phyloP scores from a whole-genome alignment of 2,329 filamentous ascomycete species.

The Fusarium incarnatum region DNA sequence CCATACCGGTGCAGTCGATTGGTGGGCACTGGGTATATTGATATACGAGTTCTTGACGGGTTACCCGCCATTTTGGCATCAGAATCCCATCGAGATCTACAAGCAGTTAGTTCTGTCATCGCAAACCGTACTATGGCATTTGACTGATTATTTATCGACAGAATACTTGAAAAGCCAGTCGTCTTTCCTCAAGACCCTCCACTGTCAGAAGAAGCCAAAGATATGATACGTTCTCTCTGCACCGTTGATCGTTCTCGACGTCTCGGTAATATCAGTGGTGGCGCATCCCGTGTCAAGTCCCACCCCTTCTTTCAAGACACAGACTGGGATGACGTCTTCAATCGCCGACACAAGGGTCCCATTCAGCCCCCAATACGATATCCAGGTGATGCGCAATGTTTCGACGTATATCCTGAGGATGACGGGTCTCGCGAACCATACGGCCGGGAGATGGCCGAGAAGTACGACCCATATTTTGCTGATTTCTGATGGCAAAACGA shows the following conservation, averaged over 20 bases:
- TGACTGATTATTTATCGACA: slow-evolving; percentile 48
- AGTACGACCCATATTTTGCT: slow-evolving; percentile 77
- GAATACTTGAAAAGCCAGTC: slow-evolving; percentile 83
- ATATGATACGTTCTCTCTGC: slow-evolving; percentile 81
- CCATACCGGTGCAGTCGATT: slow-evolving; percentile 81
- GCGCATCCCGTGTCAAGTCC: slow-evolving; percentile 76
- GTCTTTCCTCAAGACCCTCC: slow-evolving; percentile 75
- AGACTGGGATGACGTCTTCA: slow-evolving; percentile 79
- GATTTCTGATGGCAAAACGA: slow-evolving; percentile 63
- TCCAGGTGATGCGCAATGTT: slow-evolving; percentile 81
- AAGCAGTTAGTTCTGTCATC: slow-evolving; percentile 67
- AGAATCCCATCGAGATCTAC: slow-evolving; percentile 88
- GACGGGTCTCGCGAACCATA: slow-evolving; percentile 73
- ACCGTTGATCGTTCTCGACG: slow-evolving; percentile 82
- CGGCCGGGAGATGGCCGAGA: slow-evolving; percentile 73
- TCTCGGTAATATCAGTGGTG: slow-evolving; percentile 81
- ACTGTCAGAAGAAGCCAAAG: slow-evolving; percentile 76
- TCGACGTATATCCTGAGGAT: slow-evolving; percentile 85
- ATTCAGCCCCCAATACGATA: slow-evolving; percentile 81
- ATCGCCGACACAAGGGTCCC: slow-evolving; percentile 73
- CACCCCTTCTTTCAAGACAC: slow-evolving; percentile 81
- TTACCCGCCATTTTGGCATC: slow-evolving; percentile 88
- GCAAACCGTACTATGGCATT: not conserved
- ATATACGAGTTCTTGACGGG: slow-evolving; percentile 88
- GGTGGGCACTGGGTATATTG: slow-evolving; percentile 87